A percentile compares a stretch with the other conserved stretches of the same genome.
phyloP scores from a whole-genome alignment of 2,329 filamentous ascomycete genomes.

The Diaporthe sp. region DNA sequence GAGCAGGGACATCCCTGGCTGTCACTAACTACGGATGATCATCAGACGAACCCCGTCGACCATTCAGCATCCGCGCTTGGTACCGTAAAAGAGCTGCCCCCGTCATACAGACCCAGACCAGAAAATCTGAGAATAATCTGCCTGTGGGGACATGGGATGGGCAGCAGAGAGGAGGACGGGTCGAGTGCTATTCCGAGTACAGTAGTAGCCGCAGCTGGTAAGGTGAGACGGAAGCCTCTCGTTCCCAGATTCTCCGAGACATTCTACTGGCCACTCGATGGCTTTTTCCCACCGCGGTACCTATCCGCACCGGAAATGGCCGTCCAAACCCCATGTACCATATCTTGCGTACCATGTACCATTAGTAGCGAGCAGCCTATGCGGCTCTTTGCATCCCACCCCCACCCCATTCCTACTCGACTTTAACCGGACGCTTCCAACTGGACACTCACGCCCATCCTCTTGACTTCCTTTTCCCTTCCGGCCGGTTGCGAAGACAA shows the following conservation, averaged over 20 bases:
- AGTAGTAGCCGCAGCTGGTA: neutral
- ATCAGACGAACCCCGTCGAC: slow-evolving; percentile 29
- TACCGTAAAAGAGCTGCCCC: neutral
- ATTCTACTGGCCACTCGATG: slow-evolving; percentile 4
- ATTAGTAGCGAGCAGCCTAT: neutral
- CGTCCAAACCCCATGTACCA: slow-evolving; percentile 8
- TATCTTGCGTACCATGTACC: slow-evolving; percentile 11
- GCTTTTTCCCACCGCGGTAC: slow-evolving; percentile 13
- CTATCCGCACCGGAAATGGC: slow-evolving; percentile 27
- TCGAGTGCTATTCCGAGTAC: neutral
- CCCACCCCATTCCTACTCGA: slow-evolving; percentile 14
- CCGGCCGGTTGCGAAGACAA: slow-evolving; percentile 9
- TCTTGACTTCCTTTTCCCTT: slow-evolving; percentile 22
- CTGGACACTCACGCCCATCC: neutral
- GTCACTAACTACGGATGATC: slow-evolving; percentile 28
- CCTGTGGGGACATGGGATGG: neutral
- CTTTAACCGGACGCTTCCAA: slow-evolving; percentile 25
- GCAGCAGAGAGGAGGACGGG: neutral
- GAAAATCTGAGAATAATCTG: neutral
- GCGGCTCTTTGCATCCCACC: slow-evolving; percentile 31
- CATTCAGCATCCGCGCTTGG: neutral
- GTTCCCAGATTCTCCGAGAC: slow-evolving; percentile 26
- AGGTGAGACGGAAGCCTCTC: slow-evolving; percentile 7
- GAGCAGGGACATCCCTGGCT: slow-evolving; percentile 29
- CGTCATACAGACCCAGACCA: neutral